phyloP scores from a whole-genome alignment of 768 basidiomycete species.

The Mycena albidolilacea region DNA sequence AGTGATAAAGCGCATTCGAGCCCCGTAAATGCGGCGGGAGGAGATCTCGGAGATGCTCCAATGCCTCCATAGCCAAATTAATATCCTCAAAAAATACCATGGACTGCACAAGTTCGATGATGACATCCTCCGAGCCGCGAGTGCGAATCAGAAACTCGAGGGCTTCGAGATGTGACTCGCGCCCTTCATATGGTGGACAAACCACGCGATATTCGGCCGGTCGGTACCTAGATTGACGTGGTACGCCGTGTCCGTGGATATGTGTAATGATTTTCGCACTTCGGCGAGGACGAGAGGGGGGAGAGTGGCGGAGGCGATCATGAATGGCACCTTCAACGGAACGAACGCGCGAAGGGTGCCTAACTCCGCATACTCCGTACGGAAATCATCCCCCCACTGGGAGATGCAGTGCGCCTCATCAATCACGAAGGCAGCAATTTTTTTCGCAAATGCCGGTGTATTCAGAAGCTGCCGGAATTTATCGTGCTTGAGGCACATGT shows the following conservation, averaged over 20 bases:
- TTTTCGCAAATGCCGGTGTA: background rate
- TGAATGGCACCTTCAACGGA: background rate
- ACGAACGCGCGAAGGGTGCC: background rate
- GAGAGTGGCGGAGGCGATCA: background rate
- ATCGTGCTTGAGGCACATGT: slow-evolving; percentile 39
- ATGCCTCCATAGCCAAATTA: background rate
- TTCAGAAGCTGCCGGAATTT: slow-evolving; percentile 34
- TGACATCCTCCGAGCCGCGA: too few species aligned
- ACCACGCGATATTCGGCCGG: background rate
- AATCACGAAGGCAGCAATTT: slow-evolving; percentile 37
- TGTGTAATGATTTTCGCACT: background rate
- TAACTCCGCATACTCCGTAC: background rate
- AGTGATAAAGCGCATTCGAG: background rate
- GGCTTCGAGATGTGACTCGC: background rate
- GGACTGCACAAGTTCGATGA: background rate
- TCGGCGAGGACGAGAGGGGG: background rate
- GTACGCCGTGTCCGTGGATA: background rate
- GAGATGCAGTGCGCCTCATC: slow-evolving; percentile 50
- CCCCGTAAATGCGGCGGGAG: background rate
- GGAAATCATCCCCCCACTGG: slow-evolving; percentile 6
- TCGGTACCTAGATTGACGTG: slow-evolving; percentile 5
- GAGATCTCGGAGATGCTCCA: background rate
- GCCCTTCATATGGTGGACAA: background rate
- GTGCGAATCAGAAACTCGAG: background rate
- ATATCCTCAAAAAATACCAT: slow-evolving; percentile 6